A percentile compares a stretch with the other conserved stretches of the same genome.
Conservation (phyloP, 331 rosid species). For the Phaseolus coccineus region DNA sequence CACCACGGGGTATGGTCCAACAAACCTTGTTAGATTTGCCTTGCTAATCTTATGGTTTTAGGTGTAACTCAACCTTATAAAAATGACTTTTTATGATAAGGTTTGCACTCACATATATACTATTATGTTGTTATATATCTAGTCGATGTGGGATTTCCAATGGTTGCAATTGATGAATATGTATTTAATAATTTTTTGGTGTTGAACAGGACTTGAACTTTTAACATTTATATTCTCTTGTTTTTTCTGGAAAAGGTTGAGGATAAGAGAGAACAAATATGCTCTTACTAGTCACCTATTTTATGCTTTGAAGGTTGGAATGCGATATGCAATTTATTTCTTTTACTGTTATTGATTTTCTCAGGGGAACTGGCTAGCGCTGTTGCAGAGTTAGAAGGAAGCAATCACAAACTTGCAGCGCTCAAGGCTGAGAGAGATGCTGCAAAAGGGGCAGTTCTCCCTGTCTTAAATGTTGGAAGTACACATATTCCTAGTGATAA, state of each 20-base stretch:
- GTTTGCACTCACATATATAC: too few species aligned
- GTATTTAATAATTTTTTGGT: not conserved
- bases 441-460: slow-evolving; percentile 79
- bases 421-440: slow-evolving; percentile 80
- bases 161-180: not conserved
- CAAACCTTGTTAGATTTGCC: too few species aligned
- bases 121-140: too few species aligned
- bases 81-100: too few species aligned
- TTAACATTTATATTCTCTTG: slow-evolving; percentile 14
- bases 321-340: slow-evolving; percentile 20
- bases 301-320: slow-evolving; percentile 33
- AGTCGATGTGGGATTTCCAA: too few species aligned
- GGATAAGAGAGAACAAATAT: not conserved
- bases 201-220: not conserved
- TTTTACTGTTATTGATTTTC: slow-evolving; percentile 49
- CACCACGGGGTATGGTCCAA: too few species aligned
- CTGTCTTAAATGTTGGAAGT: slow-evolving; percentile 69
- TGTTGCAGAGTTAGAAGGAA: slow-evolving; percentile 75
- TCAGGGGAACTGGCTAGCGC: slow-evolving; percentile 77
- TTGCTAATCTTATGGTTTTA: too few species aligned
- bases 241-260: not conserved
- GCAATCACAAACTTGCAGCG: slow-evolving; percentile 67
- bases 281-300: slow-evolving; percentile 16
- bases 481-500: slow-evolving; percentile 67
- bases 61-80: too few species aligned